These are phyloP conservation scores for Crithidia thermophila DNA, from an alignment of 208 protist genomes.

Conservation along the genomic window DNA sequence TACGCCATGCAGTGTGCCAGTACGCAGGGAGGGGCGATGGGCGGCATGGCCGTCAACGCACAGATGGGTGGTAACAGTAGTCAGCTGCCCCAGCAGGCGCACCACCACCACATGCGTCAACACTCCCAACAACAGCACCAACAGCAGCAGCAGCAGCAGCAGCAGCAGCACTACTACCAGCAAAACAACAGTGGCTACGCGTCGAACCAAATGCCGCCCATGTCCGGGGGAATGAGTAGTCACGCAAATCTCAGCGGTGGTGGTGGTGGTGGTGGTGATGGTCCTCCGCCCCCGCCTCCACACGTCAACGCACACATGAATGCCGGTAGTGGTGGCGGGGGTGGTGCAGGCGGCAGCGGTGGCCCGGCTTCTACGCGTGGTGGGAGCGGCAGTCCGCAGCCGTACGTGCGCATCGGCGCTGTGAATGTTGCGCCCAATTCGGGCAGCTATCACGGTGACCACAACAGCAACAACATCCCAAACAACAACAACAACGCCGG, in stretches of 20 bases:
- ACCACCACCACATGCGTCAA: no score
- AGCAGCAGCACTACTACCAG: background rate
- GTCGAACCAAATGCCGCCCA: background rate
- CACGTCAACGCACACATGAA: background rate
- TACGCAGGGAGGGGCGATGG: no score
- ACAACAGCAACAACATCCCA: background rate
- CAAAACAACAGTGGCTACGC: constrained; percentile 3
- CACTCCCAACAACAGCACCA: constrained; percentile 14
- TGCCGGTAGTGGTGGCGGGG: background rate
- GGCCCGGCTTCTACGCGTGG: background rate
- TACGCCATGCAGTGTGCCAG: constrained; percentile 16
- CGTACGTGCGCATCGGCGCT: constrained; percentile 15
- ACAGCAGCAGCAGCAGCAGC: background rate
- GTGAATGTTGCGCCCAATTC: background rate
- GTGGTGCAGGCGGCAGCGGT: background rate
- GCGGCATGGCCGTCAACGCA: no score
- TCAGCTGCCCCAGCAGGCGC: background rate
- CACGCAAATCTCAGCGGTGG: no score
- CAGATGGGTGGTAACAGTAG: constrained; percentile 6
- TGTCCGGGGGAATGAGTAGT: no score
- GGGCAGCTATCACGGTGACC: background rate
- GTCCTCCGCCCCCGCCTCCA: no score
- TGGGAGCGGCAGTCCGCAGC: constrained; percentile 3
- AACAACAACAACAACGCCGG: background rate
- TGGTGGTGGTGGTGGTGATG: constrained; percentile 1